A percentile compares a stretch with the other conserved stretches of the same genome.
Evolutionary conservation across 345 rosid genomes (phyloP).

Genomic region (Psidium friedrichsthalianum): DNA sequence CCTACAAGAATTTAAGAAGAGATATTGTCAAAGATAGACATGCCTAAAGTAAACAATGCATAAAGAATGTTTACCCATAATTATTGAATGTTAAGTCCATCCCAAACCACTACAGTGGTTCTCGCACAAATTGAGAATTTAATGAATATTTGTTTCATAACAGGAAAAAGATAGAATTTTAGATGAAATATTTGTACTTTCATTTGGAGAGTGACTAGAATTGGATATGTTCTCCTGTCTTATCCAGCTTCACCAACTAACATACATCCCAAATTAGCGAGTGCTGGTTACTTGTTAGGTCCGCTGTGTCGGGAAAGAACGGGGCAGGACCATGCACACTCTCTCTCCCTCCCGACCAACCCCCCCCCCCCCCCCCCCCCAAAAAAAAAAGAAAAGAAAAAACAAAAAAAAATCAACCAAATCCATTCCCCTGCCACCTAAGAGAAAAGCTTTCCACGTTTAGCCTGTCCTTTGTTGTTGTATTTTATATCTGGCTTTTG

Average conservation of each 20-base stretch:
- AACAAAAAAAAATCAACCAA: background rate
- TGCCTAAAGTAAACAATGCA: background rate
- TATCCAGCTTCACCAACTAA: background rate
- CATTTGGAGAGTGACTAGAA: background rate
- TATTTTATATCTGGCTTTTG: background rate
- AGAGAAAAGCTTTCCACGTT: background rate
- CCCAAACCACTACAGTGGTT: background rate
- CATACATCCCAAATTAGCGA: background rate
- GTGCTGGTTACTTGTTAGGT: background rate
- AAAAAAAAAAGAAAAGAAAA: background rate
- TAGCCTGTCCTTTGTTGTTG: background rate
- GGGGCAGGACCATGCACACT: background rate
- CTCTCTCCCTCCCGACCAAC: background rate
- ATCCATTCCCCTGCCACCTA: background rate
- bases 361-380: background rate
- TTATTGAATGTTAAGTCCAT: background rate
- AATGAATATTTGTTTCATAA: background rate
- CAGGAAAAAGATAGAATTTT: background rate
- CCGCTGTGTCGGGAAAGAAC: background rate
- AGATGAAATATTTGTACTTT: background rate
- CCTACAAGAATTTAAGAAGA: constrained; percentile 24
- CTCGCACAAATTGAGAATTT: background rate
- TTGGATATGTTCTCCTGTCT: background rate
- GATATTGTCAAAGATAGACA: background rate
- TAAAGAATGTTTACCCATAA: background rate